Conservation (phyloP, 768 basidiomycete genomes). For the Chalciporus sphaerocephalus region DNA sequence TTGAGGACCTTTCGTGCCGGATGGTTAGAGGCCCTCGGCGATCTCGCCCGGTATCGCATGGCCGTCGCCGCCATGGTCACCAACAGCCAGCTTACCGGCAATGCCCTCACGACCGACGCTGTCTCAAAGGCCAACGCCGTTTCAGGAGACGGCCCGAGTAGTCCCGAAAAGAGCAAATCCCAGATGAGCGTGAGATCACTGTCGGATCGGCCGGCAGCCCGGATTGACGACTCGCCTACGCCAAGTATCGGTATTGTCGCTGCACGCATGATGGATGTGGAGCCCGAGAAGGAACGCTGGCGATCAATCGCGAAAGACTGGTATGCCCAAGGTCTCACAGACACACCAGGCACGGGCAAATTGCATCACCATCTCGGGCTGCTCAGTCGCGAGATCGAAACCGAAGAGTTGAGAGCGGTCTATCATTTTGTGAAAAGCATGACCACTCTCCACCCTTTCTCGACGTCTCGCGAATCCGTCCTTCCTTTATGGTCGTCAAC, state of each 20-base stretch:
- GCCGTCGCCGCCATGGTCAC: constrained; percentile 85
- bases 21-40: constrained; percentile 97
- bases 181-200: constrained; percentile 26
- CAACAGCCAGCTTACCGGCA: constrained; percentile 40
- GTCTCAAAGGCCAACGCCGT: constrained; percentile 43
- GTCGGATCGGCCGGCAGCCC: constrained; percentile 47
- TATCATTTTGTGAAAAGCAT: constrained; percentile 97
- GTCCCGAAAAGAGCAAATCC: constrained; percentile 37
- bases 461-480: constrained; percentile 84
- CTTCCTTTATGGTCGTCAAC: constrained; percentile 81
- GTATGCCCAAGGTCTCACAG: constrained; percentile 84
- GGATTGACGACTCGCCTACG: constrained; percentile 60
- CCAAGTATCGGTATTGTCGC: constrained; percentile 86
- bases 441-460: constrained; percentile 85
- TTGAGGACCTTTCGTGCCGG: constrained; percentile 67
- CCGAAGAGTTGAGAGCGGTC: constrained; percentile 76
- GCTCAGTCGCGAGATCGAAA: constrained; percentile 76
- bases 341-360: constrained; percentile 91
- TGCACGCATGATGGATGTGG: constrained; percentile 75
- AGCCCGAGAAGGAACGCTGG: constrained; percentile 92
- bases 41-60: constrained; percentile 93
- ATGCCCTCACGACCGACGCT: constrained; percentile 53
- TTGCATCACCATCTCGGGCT: constrained; percentile 92
- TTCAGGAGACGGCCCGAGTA: constrained; percentile 19
- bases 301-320: constrained; percentile 83